Evolutionary conservation across 805 yeast genomes (phyloP), one percentile per base, ranked within the genome.

Genomic region (Yamadazyma insecticola): DNA sequence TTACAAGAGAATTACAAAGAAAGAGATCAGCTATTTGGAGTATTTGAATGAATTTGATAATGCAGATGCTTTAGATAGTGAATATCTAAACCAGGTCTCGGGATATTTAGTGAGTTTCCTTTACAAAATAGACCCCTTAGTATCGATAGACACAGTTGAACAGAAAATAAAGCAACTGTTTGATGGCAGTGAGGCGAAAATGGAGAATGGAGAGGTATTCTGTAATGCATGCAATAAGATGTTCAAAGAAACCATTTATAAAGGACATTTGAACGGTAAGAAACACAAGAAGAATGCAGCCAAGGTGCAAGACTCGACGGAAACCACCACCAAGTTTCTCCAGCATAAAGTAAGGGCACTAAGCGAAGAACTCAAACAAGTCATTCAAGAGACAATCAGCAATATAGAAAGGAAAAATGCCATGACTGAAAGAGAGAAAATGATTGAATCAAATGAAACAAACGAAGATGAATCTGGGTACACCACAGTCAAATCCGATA

Each of bases 211-310:
- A 34, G 57, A 50, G 35, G 62, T 73, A 1, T 81, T 53, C 42
- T 90, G 97, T 50, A 40, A 53, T 4, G 67, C 71, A 0, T 90
- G 97, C 50, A 65, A 72, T 17, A 81, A 75, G 47, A 35, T 46
- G 13, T 88, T 85, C 82, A 10, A 81, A 31, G 60, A 60, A 16
- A 57, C 87, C 0, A 92, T 84, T 0, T 88, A 65, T 49, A 55
- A 70, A 4, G 78, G 73, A 3, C 97, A 90, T 63, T 53, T 86
- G 16, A 37, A 46, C 1, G 95, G 96, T 1, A 84, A 82, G 50
- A 80, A 79, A 44, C 97, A 90, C 50, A 58, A 67, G 35, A 80
- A 76, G 43, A 75, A 75, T 22, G 15, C 24, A 10, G 14, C 15
- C 2, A 35, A 35, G n/a, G n/a, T 30, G 10, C 22, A 27, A 15